phyloP scores from a whole-genome alignment of 1,284 basidiomycete species.

The Rugosomyces carneus region DNA sequence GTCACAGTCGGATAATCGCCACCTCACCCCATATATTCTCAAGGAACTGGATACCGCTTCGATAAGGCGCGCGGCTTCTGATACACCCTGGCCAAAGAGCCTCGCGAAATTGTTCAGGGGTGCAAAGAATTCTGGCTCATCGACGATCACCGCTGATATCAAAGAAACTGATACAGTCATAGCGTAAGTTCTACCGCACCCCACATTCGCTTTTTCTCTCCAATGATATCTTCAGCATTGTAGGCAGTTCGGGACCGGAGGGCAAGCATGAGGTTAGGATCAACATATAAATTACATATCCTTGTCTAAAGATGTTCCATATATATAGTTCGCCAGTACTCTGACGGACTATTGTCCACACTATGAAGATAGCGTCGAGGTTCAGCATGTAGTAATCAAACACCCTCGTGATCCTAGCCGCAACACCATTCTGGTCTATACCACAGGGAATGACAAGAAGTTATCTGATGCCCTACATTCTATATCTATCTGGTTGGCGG shows the following conservation, averaged over 20 bases:
- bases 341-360: neutral
- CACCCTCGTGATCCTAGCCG: neutral
- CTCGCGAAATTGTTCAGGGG: neutral
- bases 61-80: neutral
- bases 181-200: constrained; percentile 3
- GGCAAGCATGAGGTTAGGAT: neutral
- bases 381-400: neutral
- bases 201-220: neutral
- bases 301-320: too few relatives aligned
- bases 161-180: constrained; percentile 9
- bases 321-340: neutral
- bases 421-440: neutral
- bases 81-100: neutral
- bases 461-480: neutral
- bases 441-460: neutral
- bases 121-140: neutral
- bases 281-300: neutral
- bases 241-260: constrained; percentile 1
- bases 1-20: too few relatives aligned
- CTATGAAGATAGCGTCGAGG: neutral
- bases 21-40: too few relatives aligned
- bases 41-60: neutral
- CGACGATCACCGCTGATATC: neutral
- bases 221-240: constrained; percentile 3
- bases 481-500: neutral